Base-by-base conservation (phyloP, 495 filamentous ascomycete genomes). In the Paragyromitra xinjiangensis region DNA sequence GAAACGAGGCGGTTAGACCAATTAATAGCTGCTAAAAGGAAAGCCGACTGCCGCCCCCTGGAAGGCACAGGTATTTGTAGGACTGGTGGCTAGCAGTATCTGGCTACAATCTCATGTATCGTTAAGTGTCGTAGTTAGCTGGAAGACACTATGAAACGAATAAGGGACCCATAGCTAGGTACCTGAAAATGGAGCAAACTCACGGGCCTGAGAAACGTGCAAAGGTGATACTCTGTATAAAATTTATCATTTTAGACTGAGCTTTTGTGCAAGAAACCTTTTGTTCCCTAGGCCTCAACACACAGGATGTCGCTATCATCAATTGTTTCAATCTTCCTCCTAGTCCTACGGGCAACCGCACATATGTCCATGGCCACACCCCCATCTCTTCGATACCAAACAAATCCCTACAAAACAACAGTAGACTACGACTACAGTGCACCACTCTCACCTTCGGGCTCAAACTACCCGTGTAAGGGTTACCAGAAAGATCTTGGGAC, bases 311-410 rank as follows among this genome's bases (percentile, higher is more conserved):
- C 34, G 50, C 65, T 48, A 45, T 45, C 16, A 39, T 69, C 72
- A 51, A 51, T 29, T 19, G 16, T 66, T 58, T 70, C 34, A n/a
- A 64, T 77, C 16, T 34, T 77, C 39, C 19, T 78, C 26, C 12
- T 34, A 3, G 29, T 34, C 69, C 24, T 73, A 19, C 69, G 48
- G 55, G 82, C 82, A 66, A 80, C 68, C 69, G 89, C 87, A 24
- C 90, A 92, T 83, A 90, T 91, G 86, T 83, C 87, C 80, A 88
- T 92, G 86, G 74, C 74, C n/a, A 85, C 84, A 63, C 90, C 90
- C 22, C 81, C 86, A 29, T 86, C 89, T 7, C 84, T 92, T 63
- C 84, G 86, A 29, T 87, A 86, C 81, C 87, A 86, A 81, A 83
- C 80, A 83, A 90, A 90, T 84, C 85, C 87, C 22, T 84, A 87